Percentiles rank a stretch among this genome's conserved stretches.
phyloP scores from a whole-genome alignment of 1,284 basidiomycete genomes.

The Moesziomyces parantarcticus region DNA sequence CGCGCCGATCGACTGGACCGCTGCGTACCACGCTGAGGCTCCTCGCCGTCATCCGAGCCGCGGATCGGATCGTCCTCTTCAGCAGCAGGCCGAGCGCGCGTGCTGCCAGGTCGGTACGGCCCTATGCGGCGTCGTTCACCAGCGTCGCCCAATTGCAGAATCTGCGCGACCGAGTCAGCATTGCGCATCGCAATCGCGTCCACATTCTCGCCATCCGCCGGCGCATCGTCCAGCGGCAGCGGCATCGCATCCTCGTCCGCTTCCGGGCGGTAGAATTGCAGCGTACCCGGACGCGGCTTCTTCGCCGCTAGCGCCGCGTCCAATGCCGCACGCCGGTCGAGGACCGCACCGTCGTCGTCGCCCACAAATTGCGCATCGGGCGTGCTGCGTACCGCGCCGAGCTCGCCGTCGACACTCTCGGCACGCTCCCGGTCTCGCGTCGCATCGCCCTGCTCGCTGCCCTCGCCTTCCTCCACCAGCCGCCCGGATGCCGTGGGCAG shows the following conservation, averaged over 20 bases:
- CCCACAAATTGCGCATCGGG: constrained; percentile 34
- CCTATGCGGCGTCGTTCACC: constrained; percentile 29
- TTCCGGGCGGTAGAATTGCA: constrained; percentile 29
- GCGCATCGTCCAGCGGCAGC: constrained; percentile 9
- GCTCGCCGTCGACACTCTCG: constrained; percentile 8
- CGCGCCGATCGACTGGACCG: neutral
- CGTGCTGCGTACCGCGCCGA: constrained; percentile 16
- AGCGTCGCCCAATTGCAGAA: constrained; percentile 13
- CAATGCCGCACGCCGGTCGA: constrained; percentile 24
- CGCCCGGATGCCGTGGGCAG: constrained; percentile 33
- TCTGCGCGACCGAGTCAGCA: constrained; percentile 13
- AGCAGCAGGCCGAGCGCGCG: neutral
- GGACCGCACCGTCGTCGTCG: constrained; percentile 31
- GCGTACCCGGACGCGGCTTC: constrained; percentile 29
- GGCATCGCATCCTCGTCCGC: constrained; percentile 25
- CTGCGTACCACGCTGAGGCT: neutral
- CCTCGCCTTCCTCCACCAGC: constrained; percentile 26
- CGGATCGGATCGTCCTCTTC: constrained; percentile 20
- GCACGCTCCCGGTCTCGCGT: constrained; percentile 1
- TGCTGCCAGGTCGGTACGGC: constrained; percentile 26
- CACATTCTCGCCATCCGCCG: constrained; percentile 11
- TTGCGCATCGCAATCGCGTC: constrained; percentile 37
- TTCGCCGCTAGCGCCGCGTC: constrained; percentile 34
- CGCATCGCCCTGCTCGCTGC: constrained; percentile 4
- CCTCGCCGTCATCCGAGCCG: constrained; percentile 12